Conservation (phyloP, 1,284 basidiomycete species). For the Rhodotorula sp. region DNA sequence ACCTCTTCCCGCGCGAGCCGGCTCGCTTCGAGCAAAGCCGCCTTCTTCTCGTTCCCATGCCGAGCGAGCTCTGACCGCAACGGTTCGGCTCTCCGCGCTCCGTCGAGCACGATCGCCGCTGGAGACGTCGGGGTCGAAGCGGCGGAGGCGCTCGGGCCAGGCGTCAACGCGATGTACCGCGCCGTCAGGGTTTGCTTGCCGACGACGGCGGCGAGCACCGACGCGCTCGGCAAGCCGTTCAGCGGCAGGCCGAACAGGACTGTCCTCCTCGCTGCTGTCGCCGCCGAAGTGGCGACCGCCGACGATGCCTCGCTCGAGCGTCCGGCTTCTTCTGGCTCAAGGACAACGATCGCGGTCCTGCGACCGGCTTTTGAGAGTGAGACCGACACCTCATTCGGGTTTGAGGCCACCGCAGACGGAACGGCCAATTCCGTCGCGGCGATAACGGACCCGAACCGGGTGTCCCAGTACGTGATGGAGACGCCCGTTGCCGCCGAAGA, state of each 20-base stretch:
- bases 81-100: slow-evolving; percentile 28
- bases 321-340: slow-evolving; percentile 3
- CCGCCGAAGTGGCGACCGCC: too few species aligned
- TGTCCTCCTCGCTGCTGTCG: slow-evolving; percentile 11
- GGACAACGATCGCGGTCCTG: slow-evolving; percentile 24
- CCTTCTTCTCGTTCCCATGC: slow-evolving; percentile 12
- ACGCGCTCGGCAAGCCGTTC: slow-evolving; percentile 25
- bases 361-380: slow-evolving; percentile 19
- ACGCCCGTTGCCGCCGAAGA: slow-evolving; percentile 4
- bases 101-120: slow-evolving; percentile 12
- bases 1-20: slow-evolving; percentile 17
- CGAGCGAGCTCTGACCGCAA: slow-evolving; percentile 9
- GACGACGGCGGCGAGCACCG: slow-evolving; percentile 40
- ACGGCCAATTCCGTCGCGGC: slow-evolving; percentile 25
- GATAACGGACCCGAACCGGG: slow-evolving; percentile 37
- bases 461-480: slow-evolving; percentile 31
- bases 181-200: slow-evolving; percentile 38
- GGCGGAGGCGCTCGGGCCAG: background rate
- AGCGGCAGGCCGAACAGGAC: slow-evolving; percentile 37
- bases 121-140: background rate
- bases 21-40: slow-evolving; percentile 6
- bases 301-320: too few species aligned
- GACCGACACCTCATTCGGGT: slow-evolving; percentile 8
- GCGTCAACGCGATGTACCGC: slow-evolving; percentile 21
- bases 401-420: slow-evolving; percentile 31